Evolutionary conservation across 306 rosid genomes (phyloP).

Genomic region (Biancaea sappan): DNA sequence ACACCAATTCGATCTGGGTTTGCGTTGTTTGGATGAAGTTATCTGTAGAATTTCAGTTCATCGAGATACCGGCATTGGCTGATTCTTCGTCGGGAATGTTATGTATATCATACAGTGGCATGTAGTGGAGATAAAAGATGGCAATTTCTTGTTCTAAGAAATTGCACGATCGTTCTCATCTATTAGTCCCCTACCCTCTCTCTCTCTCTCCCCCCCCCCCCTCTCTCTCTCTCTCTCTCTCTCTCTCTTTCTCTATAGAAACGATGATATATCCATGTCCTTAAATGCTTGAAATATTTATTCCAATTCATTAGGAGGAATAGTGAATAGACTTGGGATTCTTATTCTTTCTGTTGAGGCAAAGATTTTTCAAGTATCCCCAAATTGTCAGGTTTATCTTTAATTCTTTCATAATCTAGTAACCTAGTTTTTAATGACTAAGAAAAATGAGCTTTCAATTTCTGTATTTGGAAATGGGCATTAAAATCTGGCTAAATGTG

Average conservation of each 20-base stretch:
- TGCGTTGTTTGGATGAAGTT: constrained; percentile 39
- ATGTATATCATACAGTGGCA: constrained; percentile 16
- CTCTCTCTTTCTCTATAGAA: neutral
- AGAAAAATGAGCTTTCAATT: no score
- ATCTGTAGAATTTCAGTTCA: neutral
- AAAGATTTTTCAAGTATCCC: no score
- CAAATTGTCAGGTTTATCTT: no score
- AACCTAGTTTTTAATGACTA: no score
- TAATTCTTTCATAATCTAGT: no score
- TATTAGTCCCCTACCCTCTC: neutral
- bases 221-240: neutral
- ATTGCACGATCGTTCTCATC: neutral
- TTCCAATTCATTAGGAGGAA: neutral
- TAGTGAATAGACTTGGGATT: neutral
- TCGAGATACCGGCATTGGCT: neutral
- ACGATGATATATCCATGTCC: neutral
- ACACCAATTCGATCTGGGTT: constrained; percentile 36
- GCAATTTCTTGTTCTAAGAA: neutral
- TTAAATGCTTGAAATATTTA: neutral
- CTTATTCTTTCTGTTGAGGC: neutral
- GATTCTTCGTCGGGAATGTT: constrained; percentile 16
- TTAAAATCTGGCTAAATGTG: no score
- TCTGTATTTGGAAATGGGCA: no score
- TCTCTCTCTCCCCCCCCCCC: neutral
- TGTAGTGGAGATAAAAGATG: neutral